Base-by-base conservation (phyloP, 768 basidiomycete genomes). In the Mycena amicta region DNA sequence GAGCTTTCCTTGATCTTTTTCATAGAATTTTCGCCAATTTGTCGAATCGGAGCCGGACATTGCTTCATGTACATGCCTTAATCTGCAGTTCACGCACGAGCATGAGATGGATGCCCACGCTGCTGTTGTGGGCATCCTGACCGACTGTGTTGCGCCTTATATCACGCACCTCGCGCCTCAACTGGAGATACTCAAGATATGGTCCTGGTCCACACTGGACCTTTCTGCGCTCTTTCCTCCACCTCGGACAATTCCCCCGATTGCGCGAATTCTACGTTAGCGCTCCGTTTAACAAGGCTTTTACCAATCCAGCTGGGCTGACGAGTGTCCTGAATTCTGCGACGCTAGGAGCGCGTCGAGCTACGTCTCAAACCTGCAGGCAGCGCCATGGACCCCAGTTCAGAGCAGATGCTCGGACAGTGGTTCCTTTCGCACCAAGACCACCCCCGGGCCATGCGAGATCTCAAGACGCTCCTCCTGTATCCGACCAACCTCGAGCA, bases 181-280 rank as follows among this genome's bases (percentile, higher is more conserved):
- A 29, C 66, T 83, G 16, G 61, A 68, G 25, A 64, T 66, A 2
- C 60, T 83, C 45, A 72, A 66, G 31, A 60, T 81, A 11, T 75
- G 73, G 67, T 80, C 77, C 3, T 79, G 75, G 75, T 71, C 73
- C 2, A 67, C 72, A 0, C 58, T 75, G 5, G 77, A 81, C 54
- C 67, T 83, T 16, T 79, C 80, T 3, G 47, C 61, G 1, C 72
- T 81, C 50, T 79, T n/a, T 82, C 65, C 40, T 66, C 26, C 55
- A 65, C 25, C 59, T 80, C 16, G 65, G 61, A 4, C 28, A 55
- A 11, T 77, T 78, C 49, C 75, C 77, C 5, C 53, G 46, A 5
- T 67, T 83, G 25, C 55, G 66, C 27, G 53, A 64, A 26, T 69
- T 79, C 45, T 70, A 70, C 40, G 62, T 80, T 25, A 73, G 76